These are phyloP conservation scores for Hemileia vastatrix DNA, from an alignment of 1,284 basidiomycete species.

Conservation along the genomic window DNA sequence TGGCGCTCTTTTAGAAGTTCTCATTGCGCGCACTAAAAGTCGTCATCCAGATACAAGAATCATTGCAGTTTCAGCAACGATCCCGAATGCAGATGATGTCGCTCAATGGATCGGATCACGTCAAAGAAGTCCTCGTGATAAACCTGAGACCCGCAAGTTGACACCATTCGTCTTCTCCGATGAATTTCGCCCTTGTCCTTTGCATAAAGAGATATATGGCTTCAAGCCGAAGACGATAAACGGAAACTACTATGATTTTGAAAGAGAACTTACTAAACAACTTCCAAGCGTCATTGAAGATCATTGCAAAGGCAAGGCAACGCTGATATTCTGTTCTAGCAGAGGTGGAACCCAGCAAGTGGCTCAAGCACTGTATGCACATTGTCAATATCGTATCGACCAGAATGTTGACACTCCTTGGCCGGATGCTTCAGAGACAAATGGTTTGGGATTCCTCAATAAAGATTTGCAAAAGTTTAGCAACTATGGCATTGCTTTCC, in stretches of 20 bases:
- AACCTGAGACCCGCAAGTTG: constrained; percentile 54
- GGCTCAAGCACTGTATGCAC: no score
- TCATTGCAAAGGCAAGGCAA: no score
- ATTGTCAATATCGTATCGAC: no score
- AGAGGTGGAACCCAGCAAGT: no score
- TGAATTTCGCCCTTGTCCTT: constrained; percentile 72
- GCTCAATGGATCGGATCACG: constrained; percentile 69
- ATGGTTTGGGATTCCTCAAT: constrained; percentile 31
- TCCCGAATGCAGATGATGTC: constrained; percentile 83
- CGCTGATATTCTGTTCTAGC: neutral
- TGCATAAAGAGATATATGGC: no score
- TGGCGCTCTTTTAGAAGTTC: constrained; percentile 83
- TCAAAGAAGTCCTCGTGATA: constrained; percentile 37
- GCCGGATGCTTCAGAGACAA: constrained; percentile 17
- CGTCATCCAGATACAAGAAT: constrained; percentile 56
- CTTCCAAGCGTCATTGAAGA: no score
- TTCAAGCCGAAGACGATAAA: no score
- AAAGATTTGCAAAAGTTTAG: constrained; percentile 35
- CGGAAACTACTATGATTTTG: constrained; percentile 74
- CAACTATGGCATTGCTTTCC: constrained; percentile 61
- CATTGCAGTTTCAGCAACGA: constrained; percentile 81
- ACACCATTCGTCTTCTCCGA: constrained; percentile 67
- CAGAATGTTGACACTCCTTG: no score
- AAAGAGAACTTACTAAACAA: constrained; percentile 60
- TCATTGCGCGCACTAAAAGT: constrained; percentile 81